Base-by-base conservation (phyloP, 805 yeast species). In the Zygotorulaspora sp. region DNA sequence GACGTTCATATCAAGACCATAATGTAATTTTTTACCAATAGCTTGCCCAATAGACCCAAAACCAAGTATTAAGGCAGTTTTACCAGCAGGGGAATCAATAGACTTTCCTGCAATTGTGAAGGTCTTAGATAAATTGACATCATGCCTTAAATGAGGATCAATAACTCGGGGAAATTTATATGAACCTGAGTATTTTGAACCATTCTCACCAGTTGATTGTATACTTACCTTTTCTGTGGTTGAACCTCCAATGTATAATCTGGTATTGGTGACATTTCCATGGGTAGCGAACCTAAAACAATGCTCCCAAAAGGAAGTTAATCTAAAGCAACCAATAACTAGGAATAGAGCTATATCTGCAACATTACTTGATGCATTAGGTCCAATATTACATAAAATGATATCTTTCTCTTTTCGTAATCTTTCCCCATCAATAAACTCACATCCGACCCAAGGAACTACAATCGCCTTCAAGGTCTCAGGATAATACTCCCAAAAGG, bases 31-130 rank as follows among this genome's bases (percentile, higher is more conserved):
- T 32, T 58, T 61, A 3, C 79, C 92, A 40, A 82, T 75, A 20
- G 70, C 67, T 53, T 72, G 71, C 6, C 94, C 95, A 49, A 84
- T 84, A 14, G 76, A 67, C 1, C 95, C 94, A 50, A 83, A 78
- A 0, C 94, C 95, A 3, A 82, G 74, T 22, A 84, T 70, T 2
- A 79, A 75, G 1, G 70, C 87, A 16, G 65, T 65, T 52, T 76
- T 79, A 14, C 77, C 77, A 11, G 59, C 55, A 5, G 88, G 87
- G 4, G 77, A 68, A 14, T 58, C 75, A 48, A 72, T 55, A 19
- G 53, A 53, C 16, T 74, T 63, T 2, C 74, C 68, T 27, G 77
- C 79, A 2, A 77, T 58, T 13, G 54, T 49, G 14, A 71, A 70
- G 12, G 74, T 68, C 26, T 61, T 59, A 0, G 70, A 64, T 43